Conservation (phyloP, 1,139 yeast genomes). For the Nakaseomyces kungkrabaensis region DNA sequence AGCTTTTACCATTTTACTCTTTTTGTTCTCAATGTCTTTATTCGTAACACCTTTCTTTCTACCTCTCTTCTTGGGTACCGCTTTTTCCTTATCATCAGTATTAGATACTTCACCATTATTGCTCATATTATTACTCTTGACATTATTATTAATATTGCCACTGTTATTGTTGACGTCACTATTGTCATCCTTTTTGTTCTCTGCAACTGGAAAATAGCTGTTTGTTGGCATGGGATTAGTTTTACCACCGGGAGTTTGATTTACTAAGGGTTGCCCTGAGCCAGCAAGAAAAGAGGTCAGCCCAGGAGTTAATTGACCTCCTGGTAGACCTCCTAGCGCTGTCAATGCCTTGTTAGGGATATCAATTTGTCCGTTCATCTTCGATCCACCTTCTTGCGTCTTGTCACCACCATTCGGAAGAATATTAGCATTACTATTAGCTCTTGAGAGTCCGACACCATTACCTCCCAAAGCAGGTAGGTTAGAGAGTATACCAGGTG, state of each 20-base stretch:
- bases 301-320: slow-evolving; percentile 31
- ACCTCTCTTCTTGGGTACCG: background rate
- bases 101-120: background rate
- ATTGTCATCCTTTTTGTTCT: background rate
- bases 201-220: slow-evolving; percentile 1
- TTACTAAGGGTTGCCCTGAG: background rate
- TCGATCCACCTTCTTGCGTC: background rate
- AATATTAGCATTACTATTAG: slow-evolving; percentile 4
- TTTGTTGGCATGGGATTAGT: background rate
- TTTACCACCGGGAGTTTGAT: slow-evolving; percentile 28
- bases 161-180: background rate
- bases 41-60: background rate
- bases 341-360: slow-evolving; percentile 1
- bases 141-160: too few species aligned
- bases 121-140: background rate
- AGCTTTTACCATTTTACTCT: background rate
- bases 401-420: slow-evolving; percentile 4
- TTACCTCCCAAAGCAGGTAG: slow-evolving; percentile 6
- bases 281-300: slow-evolving; percentile 29
- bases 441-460: slow-evolving; percentile 4
- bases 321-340: background rate
- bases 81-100: background rate
- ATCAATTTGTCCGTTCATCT: slow-evolving; percentile 12
- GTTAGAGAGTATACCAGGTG: slow-evolving; percentile 35
- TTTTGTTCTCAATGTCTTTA: background rate